These are phyloP conservation scores for Aspergillus brasiliensis DNA, from an alignment of 2,329 filamentous ascomycete species.

Conservation along the genomic window DNA sequence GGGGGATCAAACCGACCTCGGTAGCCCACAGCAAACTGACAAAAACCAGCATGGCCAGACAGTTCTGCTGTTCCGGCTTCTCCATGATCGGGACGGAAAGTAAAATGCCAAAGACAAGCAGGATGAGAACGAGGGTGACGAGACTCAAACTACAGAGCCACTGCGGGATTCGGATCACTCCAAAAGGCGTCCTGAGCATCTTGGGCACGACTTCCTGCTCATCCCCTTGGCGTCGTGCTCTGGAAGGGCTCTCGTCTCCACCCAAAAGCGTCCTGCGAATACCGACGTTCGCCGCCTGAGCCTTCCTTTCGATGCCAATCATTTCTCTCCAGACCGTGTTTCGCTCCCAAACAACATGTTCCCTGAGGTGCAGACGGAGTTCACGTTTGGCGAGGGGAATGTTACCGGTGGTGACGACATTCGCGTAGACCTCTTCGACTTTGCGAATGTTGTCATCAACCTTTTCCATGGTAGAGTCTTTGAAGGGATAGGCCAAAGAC, in stretches of 20 bases:
- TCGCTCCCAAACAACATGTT: slow-evolving; percentile 98
- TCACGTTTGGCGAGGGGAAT: slow-evolving; percentile 76
- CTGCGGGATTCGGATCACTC: slow-evolving; percentile 70
- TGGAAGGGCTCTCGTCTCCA: slow-evolving; percentile 66
- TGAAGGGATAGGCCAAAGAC: slow-evolving; percentile 79
- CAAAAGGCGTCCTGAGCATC: slow-evolving; percentile 76
- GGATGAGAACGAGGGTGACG: slow-evolving; percentile 69
- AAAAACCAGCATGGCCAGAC: slow-evolving; percentile 87
- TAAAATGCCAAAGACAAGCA: slow-evolving; percentile 73
- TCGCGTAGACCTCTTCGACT: slow-evolving; percentile 79
- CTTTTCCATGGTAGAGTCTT: slow-evolving; percentile 66
- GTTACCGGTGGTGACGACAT: slow-evolving; percentile 81
- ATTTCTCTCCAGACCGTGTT: slow-evolving; percentile 99
- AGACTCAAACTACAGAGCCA: slow-evolving; percentile 87
- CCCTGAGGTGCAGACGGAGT: slow-evolving; percentile 83
- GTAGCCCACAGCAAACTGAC: slow-evolving; percentile 96
- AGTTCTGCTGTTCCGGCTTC: slow-evolving; percentile 90
- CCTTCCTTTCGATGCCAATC: slow-evolving; percentile 95
- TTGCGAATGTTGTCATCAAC: slow-evolving; percentile 72
- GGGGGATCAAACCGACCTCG: slow-evolving; percentile 62
- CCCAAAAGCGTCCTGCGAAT: slow-evolving; percentile 76
- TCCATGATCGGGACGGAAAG: slow-evolving; percentile 80
- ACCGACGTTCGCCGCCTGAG: slow-evolving; percentile 89
- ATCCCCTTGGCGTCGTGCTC: slow-evolving; percentile 80
- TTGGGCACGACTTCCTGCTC: slow-evolving; percentile 67